Evolutionary conservation across 164 flowering plant species (phyloP), one percentile per base, ranked within the genome.

Genomic region (Magnolia changhungtana): DNA sequence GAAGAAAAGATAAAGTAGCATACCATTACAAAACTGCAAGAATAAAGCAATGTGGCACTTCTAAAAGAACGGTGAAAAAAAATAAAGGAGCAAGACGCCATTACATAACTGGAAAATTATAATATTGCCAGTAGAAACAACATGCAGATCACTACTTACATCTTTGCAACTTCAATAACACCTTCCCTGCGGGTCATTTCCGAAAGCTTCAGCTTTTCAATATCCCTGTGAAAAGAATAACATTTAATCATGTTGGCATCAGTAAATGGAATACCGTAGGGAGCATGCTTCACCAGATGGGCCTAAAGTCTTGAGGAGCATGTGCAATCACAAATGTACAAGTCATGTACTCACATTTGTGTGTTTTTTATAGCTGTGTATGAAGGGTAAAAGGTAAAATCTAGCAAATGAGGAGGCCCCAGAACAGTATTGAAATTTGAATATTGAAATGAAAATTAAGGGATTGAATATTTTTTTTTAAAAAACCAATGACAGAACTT

Each of bases 101-200:
- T 37, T 37, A 37, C 45, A 37, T 7, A 37, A 37, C 45, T 37
- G 45, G 45, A 37, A 65, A 65, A 65, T 65, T 27, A 65, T 65
- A 24, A 65, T 10, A 29, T 23, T 23, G 9, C 68, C 24, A 65
- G 29, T 24, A 63, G 21, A 5, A 73, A 29, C 11, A 2, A 63
- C 23, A 37, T 0, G 59, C 4, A 74, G 21, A 20, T 69, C 13
- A 58, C 7, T 1, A 83, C 96, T 91, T 80, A 94, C 97, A 94
- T 91, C 81, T 92, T 94, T 45, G 97, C 97, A 63, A 92, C 96
- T 83, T 91, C 97, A 81, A 93, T 83, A 72, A 92, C 87, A 61
- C 96, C 98, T 87, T 95, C 89, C 50, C 97, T 88, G 82, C 98
- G 93, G 5, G 97, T 88, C 90, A 93, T 83, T 79, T 91, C 95